Evolutionary conservation across 768 basidiomycete genomes (phyloP), one percentile per base, ranked within the genome.

Genomic region (Panus rudis): DNA sequence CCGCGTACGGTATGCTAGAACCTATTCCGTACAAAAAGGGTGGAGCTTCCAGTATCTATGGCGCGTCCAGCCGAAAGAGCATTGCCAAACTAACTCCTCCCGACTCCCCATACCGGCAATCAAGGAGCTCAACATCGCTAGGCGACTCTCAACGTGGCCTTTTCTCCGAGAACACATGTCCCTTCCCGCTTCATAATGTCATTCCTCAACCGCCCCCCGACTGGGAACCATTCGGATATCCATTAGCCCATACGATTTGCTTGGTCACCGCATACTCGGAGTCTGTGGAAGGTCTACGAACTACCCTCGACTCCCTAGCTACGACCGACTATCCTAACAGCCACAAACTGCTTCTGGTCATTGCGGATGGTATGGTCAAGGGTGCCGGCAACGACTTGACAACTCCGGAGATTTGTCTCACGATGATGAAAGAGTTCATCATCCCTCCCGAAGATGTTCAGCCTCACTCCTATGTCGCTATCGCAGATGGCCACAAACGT

Each of bases 201-300:
- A 84, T 98, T 13, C 88, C 89, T 1, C 96, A 99, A 58, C 96
- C 96, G 8, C 75, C 92, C 21, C 70, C 76, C 1, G 92, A 96
- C 55, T 92, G 78, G 51, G 87, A 97, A 61, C 96, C 96, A 0
- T 97, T 94, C 75, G 87, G 90, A 56, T 99, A 88, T 72, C 92
- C 92, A 0, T 79, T 97, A 37, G 85, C 79, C 1, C 91, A 98
- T 63, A 84, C 89, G 4, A 93, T 98, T 52, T 90, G 91, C 56
- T 81, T 98, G 35, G 96, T 99, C 49, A 99, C 96, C 1, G 96
- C 96, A 1, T 99, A 99, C 63, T 96, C 94, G 0, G 96, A 99
- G 63, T 93, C 91, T 3, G 74, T 93, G 17, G 93, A 96, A 62
- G 96, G 96, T 67, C 71, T 99, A 2, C 79, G 94, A 28, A 99